Percentiles rank a stretch among this genome's conserved stretches.
Evolutionary conservation across 768 basidiomycete species (phyloP).

Genomic region (Tulasnella sp.): DNA sequence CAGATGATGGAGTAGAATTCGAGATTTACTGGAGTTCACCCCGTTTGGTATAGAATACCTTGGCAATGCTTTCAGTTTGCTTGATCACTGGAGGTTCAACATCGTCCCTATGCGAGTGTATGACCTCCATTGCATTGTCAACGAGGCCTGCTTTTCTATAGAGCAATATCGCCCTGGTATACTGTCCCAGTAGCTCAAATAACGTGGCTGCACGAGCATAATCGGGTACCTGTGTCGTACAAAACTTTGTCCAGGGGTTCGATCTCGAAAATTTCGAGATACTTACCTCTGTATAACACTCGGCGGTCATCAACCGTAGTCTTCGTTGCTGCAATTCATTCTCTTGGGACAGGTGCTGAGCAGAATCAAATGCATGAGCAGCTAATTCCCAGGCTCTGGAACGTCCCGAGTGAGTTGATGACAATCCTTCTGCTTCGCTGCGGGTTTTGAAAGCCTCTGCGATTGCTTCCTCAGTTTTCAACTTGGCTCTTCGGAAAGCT

Average conservation of each 20-base stretch:
- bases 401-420: neutral
- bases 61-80: conserved; percentile 33
- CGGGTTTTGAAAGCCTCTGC: conserved; percentile 1
- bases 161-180: conserved; percentile 5
- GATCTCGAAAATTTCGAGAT: no score
- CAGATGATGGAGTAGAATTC: conserved; percentile 4
- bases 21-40: conserved; percentile 28
- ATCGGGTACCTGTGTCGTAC: neutral
- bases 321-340: neutral
- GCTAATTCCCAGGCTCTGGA: neutral
- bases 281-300: no score
- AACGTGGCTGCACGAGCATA: neutral
- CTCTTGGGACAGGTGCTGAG: neutral
- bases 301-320: conserved; percentile 1
- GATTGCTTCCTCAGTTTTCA: neutral
- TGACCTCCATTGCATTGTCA: conserved; percentile 10
- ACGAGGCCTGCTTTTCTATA: conserved; percentile 8
- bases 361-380: neutral
- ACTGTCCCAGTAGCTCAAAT: neutral
- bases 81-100: conserved; percentile 26
- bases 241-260: no score
- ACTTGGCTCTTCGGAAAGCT: conserved; percentile 12
- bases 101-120: conserved; percentile 20
- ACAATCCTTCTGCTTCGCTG: neutral
- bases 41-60: conserved; percentile 34